These are phyloP conservation scores for Fusarium verrucosum DNA, from an alignment of 2,329 filamentous ascomycete species.

Conservation along the genomic window DNA sequence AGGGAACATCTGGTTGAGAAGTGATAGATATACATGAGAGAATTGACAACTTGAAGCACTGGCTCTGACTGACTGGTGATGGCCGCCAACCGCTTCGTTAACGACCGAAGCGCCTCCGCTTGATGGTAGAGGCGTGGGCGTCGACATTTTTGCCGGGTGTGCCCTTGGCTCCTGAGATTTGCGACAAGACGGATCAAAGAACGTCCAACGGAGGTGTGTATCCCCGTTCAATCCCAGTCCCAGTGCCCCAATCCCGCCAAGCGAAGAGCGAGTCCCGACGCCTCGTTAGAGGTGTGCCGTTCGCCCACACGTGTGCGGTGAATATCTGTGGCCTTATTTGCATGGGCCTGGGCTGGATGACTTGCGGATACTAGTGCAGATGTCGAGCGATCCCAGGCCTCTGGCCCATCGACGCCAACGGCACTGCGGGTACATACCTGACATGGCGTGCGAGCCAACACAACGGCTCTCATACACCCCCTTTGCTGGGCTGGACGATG, in stretches of 20 bases:
- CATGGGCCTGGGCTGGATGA: constrained; percentile 40
- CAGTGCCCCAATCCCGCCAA: constrained; percentile 29
- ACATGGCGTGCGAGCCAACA: constrained; percentile 39
- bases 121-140: constrained; percentile 23
- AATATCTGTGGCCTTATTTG: constrained; percentile 44
- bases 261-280: constrained; percentile 37
- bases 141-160: constrained; percentile 25
- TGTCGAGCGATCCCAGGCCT: constrained; percentile 40
- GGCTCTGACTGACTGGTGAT: constrained; percentile 7
- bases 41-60: constrained; percentile 18
- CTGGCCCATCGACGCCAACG: constrained; percentile 41
- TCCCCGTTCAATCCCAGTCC: constrained; percentile 19
- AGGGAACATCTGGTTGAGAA: constrained; percentile 10
- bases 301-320: constrained; percentile 39
- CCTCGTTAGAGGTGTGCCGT: constrained; percentile 39
- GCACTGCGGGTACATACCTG: constrained; percentile 35
- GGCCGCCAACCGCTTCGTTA: constrained; percentile 26
- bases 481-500: constrained; percentile 28
- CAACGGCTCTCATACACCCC: constrained; percentile 37
- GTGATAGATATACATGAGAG: constrained; percentile 28
- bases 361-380: constrained; percentile 44
- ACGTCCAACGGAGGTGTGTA: constrained; percentile 33
- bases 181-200: constrained; percentile 40
- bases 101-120: constrained; percentile 31
- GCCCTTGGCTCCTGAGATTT: constrained; percentile 40